Percentiles rank a stretch among this genome's conserved stretches.
phyloP scores from a whole-genome alignment of 2,329 filamentous ascomycete genomes.

The Fusarium beomiforme region DNA sequence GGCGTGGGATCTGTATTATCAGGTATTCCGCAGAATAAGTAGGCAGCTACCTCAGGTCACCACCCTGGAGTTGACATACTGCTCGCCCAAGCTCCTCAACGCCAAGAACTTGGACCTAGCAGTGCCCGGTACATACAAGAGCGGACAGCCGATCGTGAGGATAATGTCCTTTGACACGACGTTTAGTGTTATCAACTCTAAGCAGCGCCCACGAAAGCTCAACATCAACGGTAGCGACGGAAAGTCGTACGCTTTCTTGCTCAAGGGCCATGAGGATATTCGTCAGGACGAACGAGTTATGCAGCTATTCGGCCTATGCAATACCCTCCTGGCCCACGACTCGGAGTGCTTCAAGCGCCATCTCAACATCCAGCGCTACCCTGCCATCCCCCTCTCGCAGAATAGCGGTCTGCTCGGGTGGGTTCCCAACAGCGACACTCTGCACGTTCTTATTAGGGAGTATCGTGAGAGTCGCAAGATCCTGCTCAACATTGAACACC shows the following conservation, averaged over 20 bases:
- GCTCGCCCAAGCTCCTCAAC: slow-evolving; percentile 90
- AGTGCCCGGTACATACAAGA: slow-evolving; percentile 94
- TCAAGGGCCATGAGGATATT: slow-evolving; percentile 99
- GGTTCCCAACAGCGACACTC: slow-evolving; percentile 96
- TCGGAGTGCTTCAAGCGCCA: slow-evolving; percentile 97
- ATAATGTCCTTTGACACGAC: slow-evolving; percentile 93
- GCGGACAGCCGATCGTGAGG: slow-evolving; percentile 78
- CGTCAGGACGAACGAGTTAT: slow-evolving; percentile 99
- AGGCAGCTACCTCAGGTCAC: slow-evolving; percentile 93
- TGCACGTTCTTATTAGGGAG: slow-evolving; percentile 96
- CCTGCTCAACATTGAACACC: slow-evolving; percentile 97
- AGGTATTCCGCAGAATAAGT: slow-evolving; percentile 95
- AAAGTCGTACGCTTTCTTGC: slow-evolving; percentile 82
- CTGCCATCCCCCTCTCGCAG: slow-evolving; percentile 96
- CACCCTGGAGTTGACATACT: slow-evolving; percentile 93
- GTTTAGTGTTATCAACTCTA: slow-evolving; percentile 92
- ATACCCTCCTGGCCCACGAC: slow-evolving; percentile 92
- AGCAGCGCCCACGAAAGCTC: slow-evolving; percentile 92
- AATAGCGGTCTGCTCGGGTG: slow-evolving; percentile 95
- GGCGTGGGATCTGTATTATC: slow-evolving; percentile 99
- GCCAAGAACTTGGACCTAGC: slow-evolving; percentile 89
- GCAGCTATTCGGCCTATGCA: slow-evolving; percentile 98
- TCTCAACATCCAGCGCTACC: slow-evolving; percentile 94
- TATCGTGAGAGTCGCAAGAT: slow-evolving; percentile 98
- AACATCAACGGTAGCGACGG: slow-evolving; percentile 91